Evolutionary conservation across 805 yeast species (phyloP), one percentile per base, ranked within the genome.

Genomic region (Pichia kluyveri): DNA sequence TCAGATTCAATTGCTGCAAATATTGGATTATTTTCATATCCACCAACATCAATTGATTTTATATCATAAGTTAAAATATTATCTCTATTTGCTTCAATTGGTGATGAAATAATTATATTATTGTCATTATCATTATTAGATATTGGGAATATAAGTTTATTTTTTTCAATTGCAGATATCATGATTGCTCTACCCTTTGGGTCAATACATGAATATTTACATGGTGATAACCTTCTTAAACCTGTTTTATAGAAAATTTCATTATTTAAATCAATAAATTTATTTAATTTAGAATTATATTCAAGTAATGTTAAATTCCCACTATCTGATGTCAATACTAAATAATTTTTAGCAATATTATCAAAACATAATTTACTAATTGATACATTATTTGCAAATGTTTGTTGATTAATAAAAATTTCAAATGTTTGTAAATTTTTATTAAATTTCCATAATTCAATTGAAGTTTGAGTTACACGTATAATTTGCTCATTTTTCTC

Each of bases 1-100:
- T 78, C 83, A 8, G 76, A 66, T 59, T 91, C 98, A 8, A 93
- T 65, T 0, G 90, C 74, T 0, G 88, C 95, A 73, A 90, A 91
- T 10, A 79, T 60, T 0, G 98, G 98, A 19, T 19, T 89, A 19
- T 19, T 89, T 18, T 84, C 93, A 61, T 73, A 83, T 19, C 23
- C 86, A 2, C 23, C 86, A 2, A 82, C 83, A 60, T 89, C 95
- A 43, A 91, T 60, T 0, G 84, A 83, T 17, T 76, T 64, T 2
- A 81, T 57, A 15, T 63, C 63, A 32, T 83, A 67, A 0, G 89
- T 79, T 9, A 88, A 58, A 0, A 66, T 56, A 32, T 70, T 65
- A 7, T 79, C 69, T 30, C 76, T 66, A 41, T 72, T 70, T 1
- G 85, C 81, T 53, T 86, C 95, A 43, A 89, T 62, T 0, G 96